Evolutionary conservation across 1,139 yeast genomes (phyloP).

Genomic region (Blastobotrys serpentis): DNA sequence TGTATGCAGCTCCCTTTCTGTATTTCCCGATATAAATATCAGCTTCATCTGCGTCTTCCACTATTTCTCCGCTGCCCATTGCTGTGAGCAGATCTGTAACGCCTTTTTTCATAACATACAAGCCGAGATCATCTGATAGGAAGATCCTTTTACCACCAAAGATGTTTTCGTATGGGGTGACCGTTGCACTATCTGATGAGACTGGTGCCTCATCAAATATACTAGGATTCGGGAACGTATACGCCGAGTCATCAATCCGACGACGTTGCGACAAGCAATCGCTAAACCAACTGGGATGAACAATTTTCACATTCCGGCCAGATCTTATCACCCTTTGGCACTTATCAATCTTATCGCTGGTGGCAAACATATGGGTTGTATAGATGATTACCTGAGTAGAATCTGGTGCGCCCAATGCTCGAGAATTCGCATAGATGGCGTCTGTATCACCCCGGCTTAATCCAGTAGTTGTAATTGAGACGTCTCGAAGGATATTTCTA

Average conservation of each 20-base stretch:
- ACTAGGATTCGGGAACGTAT: slow-evolving; percentile 42
- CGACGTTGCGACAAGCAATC: slow-evolving; percentile 60
- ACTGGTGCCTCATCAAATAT: slow-evolving; percentile 9
- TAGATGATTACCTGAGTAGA: slow-evolving; percentile 61
- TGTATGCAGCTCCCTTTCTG: slow-evolving; percentile 57
- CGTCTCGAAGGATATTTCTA: slow-evolving; percentile 57
- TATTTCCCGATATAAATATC: slow-evolving; percentile 68
- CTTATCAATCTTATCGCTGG: slow-evolving; percentile 48
- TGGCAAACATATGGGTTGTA: slow-evolving; percentile 76
- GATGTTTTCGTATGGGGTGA: slow-evolving; percentile 19
- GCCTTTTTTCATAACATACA: slow-evolving; percentile 35
- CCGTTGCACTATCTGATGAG: slow-evolving; percentile 8
- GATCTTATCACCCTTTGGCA: slow-evolving; percentile 37
- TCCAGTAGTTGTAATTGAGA: slow-evolving; percentile 61
- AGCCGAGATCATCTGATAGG: slow-evolving; percentile 37
- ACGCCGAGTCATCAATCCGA: slow-evolving; percentile 53
- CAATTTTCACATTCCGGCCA: slow-evolving; percentile 51
- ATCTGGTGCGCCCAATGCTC: slow-evolving; percentile 74
- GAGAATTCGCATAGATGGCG: slow-evolving; percentile 61
- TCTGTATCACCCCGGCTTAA: slow-evolving; percentile 62
- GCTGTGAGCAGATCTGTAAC: neutral
- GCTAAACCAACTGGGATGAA: slow-evolving; percentile 69
- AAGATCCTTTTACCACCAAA: slow-evolving; percentile 36
- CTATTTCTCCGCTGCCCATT: slow-evolving; percentile 37
- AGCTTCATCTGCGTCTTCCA: slow-evolving; percentile 38